Evolutionary conservation across 1,284 basidiomycete genomes (phyloP).

Genomic region (Ustilago hordei): DNA sequence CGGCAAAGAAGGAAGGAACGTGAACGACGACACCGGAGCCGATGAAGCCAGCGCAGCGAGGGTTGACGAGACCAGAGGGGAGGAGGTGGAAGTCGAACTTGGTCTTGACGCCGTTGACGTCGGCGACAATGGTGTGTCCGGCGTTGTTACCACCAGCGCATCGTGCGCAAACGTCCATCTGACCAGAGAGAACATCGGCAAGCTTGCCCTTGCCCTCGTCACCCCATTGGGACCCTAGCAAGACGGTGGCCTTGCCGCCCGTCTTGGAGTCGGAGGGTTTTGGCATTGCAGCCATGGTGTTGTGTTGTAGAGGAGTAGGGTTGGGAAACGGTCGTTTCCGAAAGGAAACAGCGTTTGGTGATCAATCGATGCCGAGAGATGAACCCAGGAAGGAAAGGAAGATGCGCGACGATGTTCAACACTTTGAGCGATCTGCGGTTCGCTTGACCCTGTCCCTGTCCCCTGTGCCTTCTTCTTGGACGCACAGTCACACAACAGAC

Average conservation of each 20-base stretch:
- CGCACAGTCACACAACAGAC: neutral
- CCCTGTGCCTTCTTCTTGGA: neutral
- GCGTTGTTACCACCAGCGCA: slow-evolving; percentile 99
- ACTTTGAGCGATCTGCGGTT: slow-evolving; percentile 8
- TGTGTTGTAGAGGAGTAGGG: neutral
- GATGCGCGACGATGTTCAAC: slow-evolving; percentile 14
- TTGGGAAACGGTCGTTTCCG: slow-evolving; percentile 18
- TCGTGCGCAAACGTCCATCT: slow-evolving; percentile 91
- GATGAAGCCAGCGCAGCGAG: slow-evolving; percentile 85
- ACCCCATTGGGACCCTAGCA: slow-evolving; percentile 69
- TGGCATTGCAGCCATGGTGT: slow-evolving; percentile 65
- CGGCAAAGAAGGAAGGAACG: slow-evolving; percentile 92
- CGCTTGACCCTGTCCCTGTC: slow-evolving; percentile 7
- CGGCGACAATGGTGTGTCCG: slow-evolving; percentile 95
- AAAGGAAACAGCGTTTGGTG: slow-evolving; percentile 46
- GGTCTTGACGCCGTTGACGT: slow-evolving; percentile 79
- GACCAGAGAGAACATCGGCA: slow-evolving; percentile 72
- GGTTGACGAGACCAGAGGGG: slow-evolving; percentile 92
- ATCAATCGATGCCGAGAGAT: slow-evolving; percentile 62
- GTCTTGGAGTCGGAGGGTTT: slow-evolving; percentile 63
- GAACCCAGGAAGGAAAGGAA: slow-evolving; percentile 32
- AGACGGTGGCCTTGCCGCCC: slow-evolving; percentile 64
- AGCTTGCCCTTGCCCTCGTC: slow-evolving; percentile 70
- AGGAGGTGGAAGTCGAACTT: slow-evolving; percentile 96
- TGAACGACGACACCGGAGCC: slow-evolving; percentile 95